Evolutionary conservation across 2,329 filamentous ascomycete species (phyloP).

Genomic region (Fonsecaea erecta): DNA sequence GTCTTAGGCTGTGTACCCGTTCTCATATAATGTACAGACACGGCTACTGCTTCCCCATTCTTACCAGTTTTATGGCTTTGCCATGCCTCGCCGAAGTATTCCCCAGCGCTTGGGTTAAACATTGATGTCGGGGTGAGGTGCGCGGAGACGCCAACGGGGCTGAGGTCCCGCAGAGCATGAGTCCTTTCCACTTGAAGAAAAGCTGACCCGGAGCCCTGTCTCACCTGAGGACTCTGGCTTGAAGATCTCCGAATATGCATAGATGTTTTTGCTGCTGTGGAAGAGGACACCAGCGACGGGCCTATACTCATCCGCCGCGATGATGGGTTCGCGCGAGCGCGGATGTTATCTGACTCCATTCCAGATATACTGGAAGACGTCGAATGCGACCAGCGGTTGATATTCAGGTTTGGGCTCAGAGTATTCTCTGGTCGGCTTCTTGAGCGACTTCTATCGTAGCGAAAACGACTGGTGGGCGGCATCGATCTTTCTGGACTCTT

Average conservation of each 20-base stretch:
- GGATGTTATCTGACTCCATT: slow-evolving; percentile 33
- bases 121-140: slow-evolving; percentile 34
- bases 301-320: slow-evolving; percentile 31
- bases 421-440: slow-evolving; percentile 29
- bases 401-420: slow-evolving; percentile 42
- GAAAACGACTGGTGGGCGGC: slow-evolving; percentile 11
- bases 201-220: slow-evolving; percentile 15
- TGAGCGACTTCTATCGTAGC: slow-evolving; percentile 28
- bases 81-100: slow-evolving; percentile 34
- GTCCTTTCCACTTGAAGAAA: slow-evolving; percentile 17
- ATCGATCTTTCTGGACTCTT: slow-evolving; percentile 36
- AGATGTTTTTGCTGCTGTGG: slow-evolving; percentile 10
- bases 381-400: slow-evolving; percentile 65
- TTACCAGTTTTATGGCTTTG: slow-evolving; percentile 32
- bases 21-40: slow-evolving; percentile 35
- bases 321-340: slow-evolving; percentile 29
- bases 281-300: slow-evolving; percentile 20
- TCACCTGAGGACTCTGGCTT: slow-evolving; percentile 31
- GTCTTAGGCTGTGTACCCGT: slow-evolving; percentile 9
- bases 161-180: slow-evolving; percentile 19
- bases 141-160: slow-evolving; percentile 20
- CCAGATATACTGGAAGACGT: slow-evolving; percentile 55
- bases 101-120: slow-evolving; percentile 34
- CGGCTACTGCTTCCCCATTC: slow-evolving; percentile 31
- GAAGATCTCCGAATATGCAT: slow-evolving; percentile 29